These are phyloP conservation scores for Candida labiduridarum DNA, from an alignment of 1,139 yeast species.

Conservation along the genomic window DNA sequence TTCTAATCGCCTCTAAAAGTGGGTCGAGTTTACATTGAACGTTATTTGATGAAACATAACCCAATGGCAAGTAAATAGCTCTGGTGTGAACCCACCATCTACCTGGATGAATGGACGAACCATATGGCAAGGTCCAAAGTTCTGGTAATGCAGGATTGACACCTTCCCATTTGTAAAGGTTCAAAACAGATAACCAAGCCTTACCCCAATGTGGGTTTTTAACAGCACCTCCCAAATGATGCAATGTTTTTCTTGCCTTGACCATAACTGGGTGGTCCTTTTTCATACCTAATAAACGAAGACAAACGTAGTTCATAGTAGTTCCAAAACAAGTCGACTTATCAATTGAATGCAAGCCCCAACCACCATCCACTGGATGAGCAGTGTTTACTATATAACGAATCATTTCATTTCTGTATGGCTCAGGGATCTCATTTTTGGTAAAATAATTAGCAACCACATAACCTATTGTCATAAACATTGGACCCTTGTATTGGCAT, in stretches of 20 bases:
- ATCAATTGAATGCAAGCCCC: constrained; percentile 94
- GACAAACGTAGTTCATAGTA: constrained; percentile 74
- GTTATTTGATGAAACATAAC: constrained; percentile 68
- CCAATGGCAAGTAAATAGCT: constrained; percentile 86
- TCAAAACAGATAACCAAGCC: constrained; percentile 80
- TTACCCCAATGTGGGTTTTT: constrained; percentile 98
- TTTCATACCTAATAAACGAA: constrained; percentile 76
- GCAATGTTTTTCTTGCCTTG: constrained; percentile 76
- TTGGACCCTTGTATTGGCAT: constrained; percentile 93
- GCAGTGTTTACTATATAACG: constrained; percentile 86
- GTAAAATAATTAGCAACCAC: constrained; percentile 76
- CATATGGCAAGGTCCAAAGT: constrained; percentile 84
- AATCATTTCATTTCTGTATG: constrained; percentile 67
- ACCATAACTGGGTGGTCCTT: constrained; percentile 75
- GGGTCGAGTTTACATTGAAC: constrained; percentile 65
- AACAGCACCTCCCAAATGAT: constrained; percentile 82
- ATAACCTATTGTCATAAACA: constrained; percentile 94
- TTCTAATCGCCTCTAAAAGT: constrained; percentile 61
- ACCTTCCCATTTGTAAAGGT: constrained; percentile 91
- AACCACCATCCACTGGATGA: constrained; percentile 99
- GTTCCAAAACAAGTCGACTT: constrained; percentile 97
- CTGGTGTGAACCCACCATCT: constrained; percentile 99
- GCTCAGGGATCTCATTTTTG: constrained; percentile 67
- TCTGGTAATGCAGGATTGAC: constrained; percentile 99
- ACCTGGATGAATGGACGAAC: constrained; percentile 86